Evolutionary conservation across 441 rosid species (phyloP).

Genomic region (Rhodomyrtus psidioides): DNA sequence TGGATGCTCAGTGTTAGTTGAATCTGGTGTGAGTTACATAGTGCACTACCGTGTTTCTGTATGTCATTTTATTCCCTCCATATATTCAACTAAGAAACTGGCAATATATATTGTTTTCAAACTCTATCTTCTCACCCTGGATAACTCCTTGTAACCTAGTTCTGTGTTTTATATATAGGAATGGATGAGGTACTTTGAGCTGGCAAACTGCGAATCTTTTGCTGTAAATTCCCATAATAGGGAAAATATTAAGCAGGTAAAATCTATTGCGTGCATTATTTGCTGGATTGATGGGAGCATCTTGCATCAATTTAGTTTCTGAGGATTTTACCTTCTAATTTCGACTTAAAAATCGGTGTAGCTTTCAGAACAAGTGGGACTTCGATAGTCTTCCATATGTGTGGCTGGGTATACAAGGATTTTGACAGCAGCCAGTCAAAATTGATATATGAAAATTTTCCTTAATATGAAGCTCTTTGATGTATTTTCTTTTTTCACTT

Average conservation of each 20-base stretch:
- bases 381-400: not conserved
- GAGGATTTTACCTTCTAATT: not conserved
- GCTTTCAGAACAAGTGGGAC: not conserved
- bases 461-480: not conserved
- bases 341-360: not conserved
- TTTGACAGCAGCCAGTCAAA: not conserved
- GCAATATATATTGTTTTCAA: not conserved
- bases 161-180: constrained; percentile 17
- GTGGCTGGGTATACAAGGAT: not conserved
- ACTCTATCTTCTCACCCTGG: not conserved
- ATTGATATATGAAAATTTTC: not conserved
- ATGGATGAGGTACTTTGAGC: constrained; percentile 42
- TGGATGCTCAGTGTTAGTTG: not conserved
- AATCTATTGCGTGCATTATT: not conserved
- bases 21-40: not conserved
- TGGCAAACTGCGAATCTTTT: constrained; percentile 27
- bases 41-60: not conserved
- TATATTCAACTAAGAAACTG: not conserved
- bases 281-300: not conserved
- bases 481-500: not conserved
- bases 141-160: not conserved
- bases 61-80: not conserved
- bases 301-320: not conserved
- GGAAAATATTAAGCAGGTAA: constrained; percentile 56
- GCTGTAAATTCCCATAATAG: constrained; percentile 71